Evolutionary conservation across 371 early-diverging fungal genomes (phyloP).

Genomic region (Mortierella polycephala): DNA sequence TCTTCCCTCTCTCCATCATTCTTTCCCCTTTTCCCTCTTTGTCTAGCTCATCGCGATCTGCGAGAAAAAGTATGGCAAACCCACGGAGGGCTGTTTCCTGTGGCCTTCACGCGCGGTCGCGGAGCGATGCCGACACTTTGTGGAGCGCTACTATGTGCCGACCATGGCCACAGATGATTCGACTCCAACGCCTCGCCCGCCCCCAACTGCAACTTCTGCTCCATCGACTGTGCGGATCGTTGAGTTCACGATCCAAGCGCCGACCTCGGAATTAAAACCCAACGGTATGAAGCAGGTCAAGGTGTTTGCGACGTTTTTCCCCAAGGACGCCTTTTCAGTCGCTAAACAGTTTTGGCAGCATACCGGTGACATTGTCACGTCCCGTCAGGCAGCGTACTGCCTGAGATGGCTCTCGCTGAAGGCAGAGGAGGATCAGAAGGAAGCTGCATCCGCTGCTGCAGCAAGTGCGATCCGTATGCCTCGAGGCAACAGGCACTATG

Average conservation of each 20-base stretch:
- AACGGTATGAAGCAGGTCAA: slow-evolving; percentile 54
- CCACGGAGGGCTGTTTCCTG: slow-evolving; percentile 74
- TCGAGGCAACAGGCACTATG: slow-evolving; percentile 37
- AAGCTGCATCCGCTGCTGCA: slow-evolving; percentile 14
- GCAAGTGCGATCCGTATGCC: slow-evolving; percentile 40
- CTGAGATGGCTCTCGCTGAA: slow-evolving; percentile 65
- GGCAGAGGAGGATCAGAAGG: slow-evolving; percentile 38
- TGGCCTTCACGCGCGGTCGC: slow-evolving; percentile 81
- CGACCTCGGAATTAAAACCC: slow-evolving; percentile 45
- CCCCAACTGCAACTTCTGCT: slow-evolving; percentile 11
- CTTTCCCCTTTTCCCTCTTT: not conserved
- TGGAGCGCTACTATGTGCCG: slow-evolving; percentile 61
- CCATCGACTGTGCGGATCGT: slow-evolving; percentile 63
- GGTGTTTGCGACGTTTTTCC: slow-evolving; percentile 81
- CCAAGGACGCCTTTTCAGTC: slow-evolving; percentile 68
- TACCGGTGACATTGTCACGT: slow-evolving; percentile 88
- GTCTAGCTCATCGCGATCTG: slow-evolving; percentile 60
- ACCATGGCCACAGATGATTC: slow-evolving; percentile 36
- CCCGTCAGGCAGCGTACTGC: slow-evolving; percentile 88
- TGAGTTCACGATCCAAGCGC: slow-evolving; percentile 66
- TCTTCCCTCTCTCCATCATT: too few relatives aligned
- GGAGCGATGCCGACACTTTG: slow-evolving; percentile 75
- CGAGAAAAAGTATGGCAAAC: slow-evolving; percentile 73
- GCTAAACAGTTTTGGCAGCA: slow-evolving; percentile 97
- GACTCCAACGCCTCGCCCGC: slow-evolving; percentile 32